Base-by-base conservation (phyloP, 164 flowering plant genomes). In the Vitis vinifera region DNA sequence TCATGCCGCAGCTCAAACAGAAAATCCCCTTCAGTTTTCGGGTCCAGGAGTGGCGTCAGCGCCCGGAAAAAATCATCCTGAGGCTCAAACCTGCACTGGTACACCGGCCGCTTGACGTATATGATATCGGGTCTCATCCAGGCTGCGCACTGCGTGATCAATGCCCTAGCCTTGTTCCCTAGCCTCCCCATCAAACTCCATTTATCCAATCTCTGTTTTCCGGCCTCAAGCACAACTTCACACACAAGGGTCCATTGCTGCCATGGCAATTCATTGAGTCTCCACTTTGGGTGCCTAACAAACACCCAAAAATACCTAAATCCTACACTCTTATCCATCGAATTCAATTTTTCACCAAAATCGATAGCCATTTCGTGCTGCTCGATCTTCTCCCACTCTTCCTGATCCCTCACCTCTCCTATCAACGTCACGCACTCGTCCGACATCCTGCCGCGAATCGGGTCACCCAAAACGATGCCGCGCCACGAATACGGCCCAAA, bases 51-150 rank as follows among this genome's bases (percentile, higher is more conserved):
- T 2, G 97, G 97, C 37, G 80, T 69, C 76, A 94, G 10, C 8
- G 76, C 79, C 71, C 37, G 58, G 49, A 94, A 91, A 75, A 95
- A 92, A 2, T 81, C 77, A 16, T 80, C 89, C 63, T 95, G 99
- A 17, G 98, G 94, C 86, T 95, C 98, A 68, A 95, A 95, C 74
- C 99, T 77, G 58, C 98, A 92, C 67, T 95, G 98, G 75, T 77
- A 92, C 29, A 95, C 94, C 0, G 99, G 99, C 69, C 88, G 72
- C 87, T 88, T 90, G 19, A 91, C 96, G 50, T 94, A 94, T 29
- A 94, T 79, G 7, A 94, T 92, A 68, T 94, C 99, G 0, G 99
- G 97, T 31, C 99, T 79, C 90, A 92, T 84, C 99, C 97, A 94
- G 0, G 97, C 99, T 0, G 99, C 97, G 65, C 99, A 94, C 61